Percentiles rank a stretch among this genome's conserved stretches.
phyloP scores from a whole-genome alignment of 495 filamentous ascomycete genomes.

The Xylaria cubensis region DNA sequence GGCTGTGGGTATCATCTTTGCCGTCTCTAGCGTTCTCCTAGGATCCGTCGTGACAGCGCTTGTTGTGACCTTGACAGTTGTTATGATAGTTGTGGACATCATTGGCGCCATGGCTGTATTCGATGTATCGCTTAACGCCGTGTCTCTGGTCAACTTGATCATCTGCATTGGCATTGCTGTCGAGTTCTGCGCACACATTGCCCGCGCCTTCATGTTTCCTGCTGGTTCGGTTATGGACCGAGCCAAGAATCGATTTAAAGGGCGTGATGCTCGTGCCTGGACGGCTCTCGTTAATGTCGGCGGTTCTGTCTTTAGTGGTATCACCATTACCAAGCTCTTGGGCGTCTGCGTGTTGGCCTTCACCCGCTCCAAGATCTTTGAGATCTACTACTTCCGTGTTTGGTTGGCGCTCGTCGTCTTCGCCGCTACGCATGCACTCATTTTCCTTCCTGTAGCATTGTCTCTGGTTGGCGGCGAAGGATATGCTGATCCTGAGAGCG shows the following conservation, averaged over 20 bases:
- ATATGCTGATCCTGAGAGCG: constrained; percentile 82
- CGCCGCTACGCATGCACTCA: constrained; percentile 85
- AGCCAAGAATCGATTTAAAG: constrained; percentile 69
- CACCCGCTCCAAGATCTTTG: constrained; percentile 97
- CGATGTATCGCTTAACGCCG: constrained; percentile 91
- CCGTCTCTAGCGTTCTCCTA: constrained; percentile 77
- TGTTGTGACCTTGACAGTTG: constrained; percentile 82
- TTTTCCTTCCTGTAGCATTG: constrained; percentile 90
- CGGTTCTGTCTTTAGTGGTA: constrained; percentile 91
- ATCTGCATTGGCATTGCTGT: constrained; percentile 96
- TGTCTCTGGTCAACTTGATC: constrained; percentile 94
- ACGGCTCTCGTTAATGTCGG: constrained; percentile 92
- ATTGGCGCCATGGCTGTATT: constrained; percentile 91
- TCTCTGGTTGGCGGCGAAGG: constrained; percentile 87
- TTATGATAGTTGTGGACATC: constrained; percentile 94
- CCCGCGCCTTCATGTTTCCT: constrained; percentile 95
- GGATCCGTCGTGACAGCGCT: constrained; percentile 83
- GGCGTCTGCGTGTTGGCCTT: constrained; percentile 94
- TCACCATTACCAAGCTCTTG: constrained; percentile 92
- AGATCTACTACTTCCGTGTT: constrained; percentile 97
- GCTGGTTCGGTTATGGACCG: constrained; percentile 76
- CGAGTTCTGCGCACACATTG: constrained; percentile 97
- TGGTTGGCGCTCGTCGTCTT: constrained; percentile 91
- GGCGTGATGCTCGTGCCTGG: constrained; percentile 86
- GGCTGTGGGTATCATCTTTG: constrained; percentile 81